Base-by-base conservation (phyloP, 2,329 filamentous ascomycete genomes). In the Aspergillus neotritici region DNA sequence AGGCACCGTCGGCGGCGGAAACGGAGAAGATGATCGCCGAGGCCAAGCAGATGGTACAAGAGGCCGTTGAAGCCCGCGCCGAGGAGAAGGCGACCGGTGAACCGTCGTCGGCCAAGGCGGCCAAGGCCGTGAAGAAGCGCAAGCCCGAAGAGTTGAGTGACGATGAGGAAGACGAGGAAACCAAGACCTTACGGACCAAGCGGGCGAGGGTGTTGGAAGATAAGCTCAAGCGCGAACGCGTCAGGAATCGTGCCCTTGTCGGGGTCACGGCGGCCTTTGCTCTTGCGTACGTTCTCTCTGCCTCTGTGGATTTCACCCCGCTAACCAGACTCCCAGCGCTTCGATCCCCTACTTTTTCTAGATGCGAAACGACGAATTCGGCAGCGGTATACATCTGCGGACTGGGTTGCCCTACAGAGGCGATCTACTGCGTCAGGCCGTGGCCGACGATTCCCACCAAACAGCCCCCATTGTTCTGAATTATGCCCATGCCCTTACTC, bases 221-320 rank as follows among this genome's bases (percentile, higher is more conserved):
- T 34, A 84, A 93, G 67, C 66, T 94, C 54, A 84, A 84, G 66
- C 90, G 88, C 70, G 85, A 94, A 69, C 86, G 83, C 60, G 87
- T 96, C 53, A 84, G 87, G 69, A 87, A 83, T 67, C 81, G 89
- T 61, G 88, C 93, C 36, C 73, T 95, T 48, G 77, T 94, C 50
- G 91, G 93, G 46, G 79, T 97, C 41, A 87, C 84, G 50, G 88
- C 88, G 45, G 93, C 87, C 36, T 77, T 96, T 64, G 87, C 87
- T 44, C 78, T 96, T 66, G 90, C 90, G 93, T 97, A 79, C 73
- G 89, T 84, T 43, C 25, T 34, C 40, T 11, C 12, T 34, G 38
- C 37, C 34, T 13, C n/a, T 12, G 34, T 35, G 25, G 9, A 40
- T 6, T 28, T 30, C 28, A 14, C 32, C 5, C 31, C 31, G 44